Percentiles rank a stretch among this genome's conserved stretches.
phyloP scores from a whole-genome alignment of 2,329 filamentous ascomycete species.

The Aspergillus novofumigatus region DNA sequence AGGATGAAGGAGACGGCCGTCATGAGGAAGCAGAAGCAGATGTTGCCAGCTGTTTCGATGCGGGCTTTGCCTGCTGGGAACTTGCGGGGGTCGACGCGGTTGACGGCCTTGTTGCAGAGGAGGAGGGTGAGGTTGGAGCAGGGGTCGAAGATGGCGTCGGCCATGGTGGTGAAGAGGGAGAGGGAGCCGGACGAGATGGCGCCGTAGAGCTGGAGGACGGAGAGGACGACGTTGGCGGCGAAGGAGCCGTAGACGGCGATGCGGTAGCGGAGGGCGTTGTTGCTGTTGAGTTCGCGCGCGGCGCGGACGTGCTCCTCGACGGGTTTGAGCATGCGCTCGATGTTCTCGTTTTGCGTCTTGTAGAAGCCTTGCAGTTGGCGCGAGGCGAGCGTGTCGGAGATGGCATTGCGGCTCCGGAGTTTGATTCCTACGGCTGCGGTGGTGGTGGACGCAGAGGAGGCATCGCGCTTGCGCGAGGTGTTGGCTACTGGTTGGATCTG shows the following conservation, averaged over 20 bases:
- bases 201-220: constrained; percentile 80
- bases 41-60: constrained; percentile 93
- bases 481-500: constrained; percentile 66
- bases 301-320: constrained; percentile 86
- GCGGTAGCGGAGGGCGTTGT: constrained; percentile 66
- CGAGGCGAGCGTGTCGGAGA: constrained; percentile 5
- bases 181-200: constrained; percentile 84
- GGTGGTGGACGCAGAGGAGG: constrained; percentile 6
- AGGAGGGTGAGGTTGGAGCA: constrained; percentile 85
- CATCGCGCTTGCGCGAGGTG: constrained; percentile 65
- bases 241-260: constrained; percentile 66
- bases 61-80: constrained; percentile 92
- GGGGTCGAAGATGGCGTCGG: constrained; percentile 90
- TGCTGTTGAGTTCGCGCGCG: constrained; percentile 72
- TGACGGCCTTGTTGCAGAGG: constrained; percentile 80
- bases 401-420: constrained; percentile 18
- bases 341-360: constrained; percentile 85
- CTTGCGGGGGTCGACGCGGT: constrained; percentile 74
- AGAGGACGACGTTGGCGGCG: constrained; percentile 73
- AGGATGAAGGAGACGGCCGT: constrained; percentile 85
- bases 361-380: constrained; percentile 70
- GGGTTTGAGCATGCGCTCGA: constrained; percentile 83
- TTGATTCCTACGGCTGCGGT: constrained; percentile 40
- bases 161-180: constrained; percentile 96
- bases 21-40: constrained; percentile 96